Base-by-base conservation (phyloP, 176 grass and related monocot species). In the Eragrostis nindensis region DNA sequence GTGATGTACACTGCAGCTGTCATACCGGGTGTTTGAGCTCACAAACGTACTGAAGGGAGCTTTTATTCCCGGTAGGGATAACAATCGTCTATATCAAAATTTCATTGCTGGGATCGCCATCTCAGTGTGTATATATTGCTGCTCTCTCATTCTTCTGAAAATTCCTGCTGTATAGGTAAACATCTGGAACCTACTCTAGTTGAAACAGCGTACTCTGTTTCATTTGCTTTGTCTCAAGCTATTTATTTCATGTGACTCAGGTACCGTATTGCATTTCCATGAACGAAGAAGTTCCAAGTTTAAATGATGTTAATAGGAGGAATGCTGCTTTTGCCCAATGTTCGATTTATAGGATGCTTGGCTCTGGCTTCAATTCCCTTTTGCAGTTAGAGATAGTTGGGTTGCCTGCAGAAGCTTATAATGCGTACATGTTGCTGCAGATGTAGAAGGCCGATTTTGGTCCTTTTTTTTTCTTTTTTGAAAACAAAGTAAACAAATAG, bases 71-170 rank as follows among this genome's bases (percentile, higher is more conserved):
- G 88, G 87, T 54, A 95, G 90, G 82, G 93, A 95, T 56, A 88
- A 92, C 71, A 95, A 88, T 39, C 90, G 93, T 16, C 87, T 95
- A 41, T 87, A 83, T 48, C 90, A 95, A 70, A 92, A 95, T 88
- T 88, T 95, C 66, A 57, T 92, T 71, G 93, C 89, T 5, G 93
- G 90, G 81, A 61, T 90, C 36, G 78, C 40, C 78, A 86, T 95
- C 68, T 81, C 85, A 7, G 55, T 90, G 56, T 92, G 85, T 62
- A 40, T 95, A 67, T 95, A 92, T 80, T 85, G 73, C 53, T 79
- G 86, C 82, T 95, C 93, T 21, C 87, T 92, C 83, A 26, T 95
- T 83, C 90, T 95, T 86, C 85, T 95, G 66, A 91, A 95, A 74
- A 87, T 92, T 62, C 82, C 81, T 19, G 25, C 60, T 90, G 74